Conservation (phyloP, 805 yeast genomes). For the Zygoascus bituminiphila region DNA sequence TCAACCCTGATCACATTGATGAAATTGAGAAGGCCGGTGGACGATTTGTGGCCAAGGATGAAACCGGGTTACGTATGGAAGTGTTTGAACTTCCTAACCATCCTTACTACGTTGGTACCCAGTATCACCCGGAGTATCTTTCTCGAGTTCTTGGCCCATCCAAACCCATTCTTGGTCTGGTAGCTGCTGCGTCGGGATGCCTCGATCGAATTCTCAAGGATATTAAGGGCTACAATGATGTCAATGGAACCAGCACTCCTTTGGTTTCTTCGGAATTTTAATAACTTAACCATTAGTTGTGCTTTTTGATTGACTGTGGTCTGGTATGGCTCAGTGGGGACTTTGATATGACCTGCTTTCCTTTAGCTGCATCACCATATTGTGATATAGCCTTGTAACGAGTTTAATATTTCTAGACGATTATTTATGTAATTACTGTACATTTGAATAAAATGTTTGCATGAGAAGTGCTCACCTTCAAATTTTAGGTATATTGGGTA, state of each 20-base stretch:
- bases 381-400: too few relatives aligned
- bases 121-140: constrained; percentile 96
- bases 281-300: too few relatives aligned
- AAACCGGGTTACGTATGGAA: constrained; percentile 86
- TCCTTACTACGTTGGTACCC: constrained; percentile 90
- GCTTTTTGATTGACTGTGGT: too few relatives aligned
- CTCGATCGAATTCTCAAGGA: constrained; percentile 51
- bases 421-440: background rate
- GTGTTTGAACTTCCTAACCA: constrained; percentile 78
- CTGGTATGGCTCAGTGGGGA: too few relatives aligned
- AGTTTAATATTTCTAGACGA: background rate
- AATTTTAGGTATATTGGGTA: too few relatives aligned
- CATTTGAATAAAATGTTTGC: background rate
- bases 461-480: background rate
- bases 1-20: constrained; percentile 74
- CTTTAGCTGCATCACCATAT: too few relatives aligned
- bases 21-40: constrained; percentile 72
- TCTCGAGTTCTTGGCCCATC: constrained; percentile 97
- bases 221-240: background rate
- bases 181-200: constrained; percentile 87
- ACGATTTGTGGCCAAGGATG: constrained; percentile 89
- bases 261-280: constrained; percentile 7
- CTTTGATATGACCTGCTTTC: too few relatives aligned
- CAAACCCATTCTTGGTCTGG: constrained; percentile 89
- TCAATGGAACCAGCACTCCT: constrained; percentile 1